Base-by-base conservation (phyloP, 371 early-diverging fungal genomes). In the Mucor indicus region DNA sequence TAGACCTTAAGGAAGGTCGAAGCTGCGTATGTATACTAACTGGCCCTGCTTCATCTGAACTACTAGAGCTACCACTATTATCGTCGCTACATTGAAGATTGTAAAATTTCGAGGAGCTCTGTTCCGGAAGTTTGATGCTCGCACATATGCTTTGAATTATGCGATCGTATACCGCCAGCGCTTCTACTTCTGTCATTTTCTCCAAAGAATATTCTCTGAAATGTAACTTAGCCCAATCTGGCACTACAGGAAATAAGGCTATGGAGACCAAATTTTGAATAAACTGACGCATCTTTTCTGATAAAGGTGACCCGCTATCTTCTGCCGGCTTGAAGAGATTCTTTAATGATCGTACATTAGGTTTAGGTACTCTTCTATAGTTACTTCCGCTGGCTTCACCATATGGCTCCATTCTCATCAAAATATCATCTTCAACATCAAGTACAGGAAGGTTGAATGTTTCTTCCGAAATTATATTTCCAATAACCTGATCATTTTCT, bases 401-500 rank as follows among this genome's bases (percentile, higher is more conserved):
- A 24, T n/a, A n/a, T n/a, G n/a, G n/a, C n/a, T n/a, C n/a, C n/a
- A 48, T 35, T n/a, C 38, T 48, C 19, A 40, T 33, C 22, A 47
- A 22, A 1, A 53, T 27, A 16, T 53, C 42, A 38, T 53, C 54
- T 2, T 35, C 17, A 9, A 54, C 42, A 15, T 47, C 42, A 12
- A 38, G 12, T 30, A 43, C 31, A 21, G 41, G 38, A 2, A 41
- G 23, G 8, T 24, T 53, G 13, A 25, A 38, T 5, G 22, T 10
- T 4, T 48, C 44, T 3, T 37, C 49, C 8, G 48, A 46, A 1
- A 64, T 17, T 4, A 69, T 45, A 16, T 48, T 56, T 15, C 60
- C 51, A 9, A 60, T 55, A 13, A 73, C 36, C 15, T 64, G 59
- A 10, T 60, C 61, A 35, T 73, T 73, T 42, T 67, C 74, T 12